These are phyloP conservation scores for Tetratostichococcus sp. DNA, from an alignment of 139 green algal genomes.

Conservation along the genomic window DNA sequence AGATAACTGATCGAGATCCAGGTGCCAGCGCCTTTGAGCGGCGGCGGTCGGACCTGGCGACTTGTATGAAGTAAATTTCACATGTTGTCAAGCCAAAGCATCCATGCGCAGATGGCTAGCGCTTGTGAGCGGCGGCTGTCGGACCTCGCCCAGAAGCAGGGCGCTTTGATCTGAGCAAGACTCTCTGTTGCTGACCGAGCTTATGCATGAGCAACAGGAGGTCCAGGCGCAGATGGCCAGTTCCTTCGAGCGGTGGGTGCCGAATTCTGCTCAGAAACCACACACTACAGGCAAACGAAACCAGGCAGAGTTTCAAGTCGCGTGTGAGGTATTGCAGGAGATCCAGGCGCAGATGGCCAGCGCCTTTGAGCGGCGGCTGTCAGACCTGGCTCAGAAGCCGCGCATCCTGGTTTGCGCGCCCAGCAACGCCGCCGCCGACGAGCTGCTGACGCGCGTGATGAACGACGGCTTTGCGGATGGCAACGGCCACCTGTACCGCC, in stretches of 20 bases:
- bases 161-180: neutral
- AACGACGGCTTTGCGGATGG: conserved; percentile 58
- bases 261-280: conserved; percentile 6
- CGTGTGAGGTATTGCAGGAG: neutral
- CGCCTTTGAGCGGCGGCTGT: conserved; percentile 6
- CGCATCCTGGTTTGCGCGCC: conserved; percentile 91
- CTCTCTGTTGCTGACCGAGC: neutral
- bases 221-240: no score
- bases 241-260: no score
- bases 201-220: no score
- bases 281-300: no score
- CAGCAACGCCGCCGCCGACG: conserved; percentile 91
- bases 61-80: no score
- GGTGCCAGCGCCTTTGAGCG: neutral
- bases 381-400: conserved; percentile 38
- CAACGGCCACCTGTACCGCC: conserved; percentile 37
- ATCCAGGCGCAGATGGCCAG: neutral
- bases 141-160: no score
- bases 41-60: conserved; percentile 13
- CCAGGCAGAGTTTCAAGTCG: no score
- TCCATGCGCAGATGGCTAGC: no score
- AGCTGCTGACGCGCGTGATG: conserved; percentile 88
- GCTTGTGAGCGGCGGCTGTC: no score
- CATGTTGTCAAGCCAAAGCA: no score
- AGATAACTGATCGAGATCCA: no score